phyloP scores from a whole-genome alignment of 1,284 basidiomycete species.

The Cutaneotrichosporon sp. region DNA sequence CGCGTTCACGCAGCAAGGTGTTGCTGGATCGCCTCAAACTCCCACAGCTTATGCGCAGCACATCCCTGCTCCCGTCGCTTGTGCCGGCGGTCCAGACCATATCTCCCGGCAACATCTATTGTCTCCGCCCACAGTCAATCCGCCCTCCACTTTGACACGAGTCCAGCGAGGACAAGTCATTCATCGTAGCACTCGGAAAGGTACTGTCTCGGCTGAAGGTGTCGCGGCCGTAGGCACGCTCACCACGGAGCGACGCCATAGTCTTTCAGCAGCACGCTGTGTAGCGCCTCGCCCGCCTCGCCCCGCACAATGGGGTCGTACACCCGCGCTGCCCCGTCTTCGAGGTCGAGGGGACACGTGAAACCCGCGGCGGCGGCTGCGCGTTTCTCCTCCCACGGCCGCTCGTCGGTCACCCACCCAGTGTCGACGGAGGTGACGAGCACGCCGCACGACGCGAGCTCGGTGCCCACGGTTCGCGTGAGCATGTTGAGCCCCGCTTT shows the following conservation, averaged over 20 bases:
- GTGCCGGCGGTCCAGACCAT: no score
- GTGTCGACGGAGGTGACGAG: constrained; percentile 3
- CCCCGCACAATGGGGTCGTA: constrained; percentile 4
- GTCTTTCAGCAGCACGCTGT: constrained; percentile 1
- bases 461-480: not conserved
- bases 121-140: no score
- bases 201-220: no score
- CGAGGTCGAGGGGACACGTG: constrained; percentile 9
- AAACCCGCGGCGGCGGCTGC: not conserved
- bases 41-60: not conserved
- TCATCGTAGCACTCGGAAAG: no score
- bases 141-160: no score
- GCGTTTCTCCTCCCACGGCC: not conserved
- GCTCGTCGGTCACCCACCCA: constrained; percentile 7
- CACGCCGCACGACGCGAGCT: not conserved
- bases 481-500: constrained; percentile 7
- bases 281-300: not conserved
- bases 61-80: not conserved
- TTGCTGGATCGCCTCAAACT: no score
- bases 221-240: not conserved
- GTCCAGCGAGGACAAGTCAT: no score
- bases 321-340: not conserved
- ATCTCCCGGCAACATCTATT: no score
- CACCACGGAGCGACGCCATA: not conserved
- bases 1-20: no score